Evolutionary conservation across 2,329 filamentous ascomycete genomes (phyloP).

Genomic region (Daldinia sp.): DNA sequence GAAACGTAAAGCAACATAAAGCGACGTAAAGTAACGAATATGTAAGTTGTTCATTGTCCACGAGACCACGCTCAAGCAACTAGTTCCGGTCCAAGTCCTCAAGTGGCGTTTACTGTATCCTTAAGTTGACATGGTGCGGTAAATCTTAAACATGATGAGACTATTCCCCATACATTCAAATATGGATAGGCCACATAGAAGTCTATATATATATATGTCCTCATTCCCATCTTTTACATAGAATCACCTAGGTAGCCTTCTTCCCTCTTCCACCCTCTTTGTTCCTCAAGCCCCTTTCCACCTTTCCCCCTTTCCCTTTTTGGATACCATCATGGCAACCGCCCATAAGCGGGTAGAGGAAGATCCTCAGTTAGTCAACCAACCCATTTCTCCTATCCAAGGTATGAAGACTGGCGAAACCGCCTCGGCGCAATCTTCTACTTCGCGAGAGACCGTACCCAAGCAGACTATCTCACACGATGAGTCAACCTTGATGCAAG

Average conservation of each 20-base stretch:
- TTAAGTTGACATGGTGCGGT: not conserved
- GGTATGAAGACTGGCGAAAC: not conserved
- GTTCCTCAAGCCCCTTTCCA: not conserved
- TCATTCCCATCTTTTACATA: constrained; percentile 8
- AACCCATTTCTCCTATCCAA: not conserved
- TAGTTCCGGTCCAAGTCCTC: constrained; percentile 21
- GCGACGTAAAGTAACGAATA: not conserved
- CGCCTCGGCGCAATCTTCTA: constrained; percentile 7
- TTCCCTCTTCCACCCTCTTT: not conserved
- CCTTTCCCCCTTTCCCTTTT: not conserved
- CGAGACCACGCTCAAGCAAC: constrained; percentile 18
- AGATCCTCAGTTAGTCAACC: constrained; percentile 1
- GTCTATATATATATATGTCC: constrained; percentile 6
- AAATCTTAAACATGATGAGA: constrained; percentile 33
- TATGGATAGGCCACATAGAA: not conserved
- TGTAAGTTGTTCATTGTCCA: constrained; percentile 17
- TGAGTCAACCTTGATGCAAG: constrained; percentile 12
- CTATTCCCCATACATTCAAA: not conserved
- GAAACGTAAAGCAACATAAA: not conserved
- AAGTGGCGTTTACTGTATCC: constrained; percentile 17
- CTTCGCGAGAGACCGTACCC: constrained; percentile 12
- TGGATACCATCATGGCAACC: constrained; percentile 6
- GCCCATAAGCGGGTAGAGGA: not conserved
- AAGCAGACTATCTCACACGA: constrained; percentile 31
- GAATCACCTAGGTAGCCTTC: constrained; percentile 15